These are phyloP conservation scores for Taphrina betulina DNA, from an alignment of 1,139 yeast species.

Conservation along the genomic window DNA sequence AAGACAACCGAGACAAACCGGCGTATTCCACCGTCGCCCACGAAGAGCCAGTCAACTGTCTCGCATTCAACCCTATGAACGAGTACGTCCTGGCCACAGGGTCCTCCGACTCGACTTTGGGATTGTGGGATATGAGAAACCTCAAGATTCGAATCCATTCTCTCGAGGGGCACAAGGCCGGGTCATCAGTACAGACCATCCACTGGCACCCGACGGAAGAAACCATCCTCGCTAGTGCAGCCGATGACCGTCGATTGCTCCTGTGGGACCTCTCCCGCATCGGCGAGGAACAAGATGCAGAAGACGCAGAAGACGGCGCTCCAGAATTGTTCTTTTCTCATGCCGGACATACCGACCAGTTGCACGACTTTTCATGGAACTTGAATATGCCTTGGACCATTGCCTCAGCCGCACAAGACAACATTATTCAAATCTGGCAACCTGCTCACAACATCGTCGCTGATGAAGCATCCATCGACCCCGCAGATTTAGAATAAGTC, in stretches of 20 bases:
- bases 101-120: slow-evolving; percentile 58
- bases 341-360: slow-evolving; percentile 87
- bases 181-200: slow-evolving; percentile 57
- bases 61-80: slow-evolving; percentile 62
- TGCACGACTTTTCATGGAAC: slow-evolving; percentile 79
- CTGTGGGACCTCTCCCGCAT: slow-evolving; percentile 61
- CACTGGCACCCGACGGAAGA: slow-evolving; percentile 74
- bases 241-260: slow-evolving; percentile 68
- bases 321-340: slow-evolving; percentile 66
- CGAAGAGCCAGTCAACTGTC: slow-evolving; percentile 58
- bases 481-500: slow-evolving; percentile 22
- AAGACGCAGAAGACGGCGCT: slow-evolving; percentile 45
- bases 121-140: slow-evolving; percentile 68
- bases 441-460: slow-evolving; percentile 33
- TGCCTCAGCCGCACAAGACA: slow-evolving; percentile 84
- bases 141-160: slow-evolving; percentile 41
- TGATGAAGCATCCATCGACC: slow-evolving; percentile 23
- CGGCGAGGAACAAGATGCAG: slow-evolving; percentile 48
- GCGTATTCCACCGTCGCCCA: slow-evolving; percentile 46
- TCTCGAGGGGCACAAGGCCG: slow-evolving; percentile 55
- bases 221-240: slow-evolving; percentile 67
- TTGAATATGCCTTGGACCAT: slow-evolving; percentile 64
- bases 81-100: slow-evolving; percentile 66
- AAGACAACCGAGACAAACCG: slow-evolving; percentile 38
- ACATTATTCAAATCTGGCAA: slow-evolving; percentile 81